Conservation (phyloP, 2,329 filamentous ascomycete species). For the Davidsoniella eucalypti region DNA sequence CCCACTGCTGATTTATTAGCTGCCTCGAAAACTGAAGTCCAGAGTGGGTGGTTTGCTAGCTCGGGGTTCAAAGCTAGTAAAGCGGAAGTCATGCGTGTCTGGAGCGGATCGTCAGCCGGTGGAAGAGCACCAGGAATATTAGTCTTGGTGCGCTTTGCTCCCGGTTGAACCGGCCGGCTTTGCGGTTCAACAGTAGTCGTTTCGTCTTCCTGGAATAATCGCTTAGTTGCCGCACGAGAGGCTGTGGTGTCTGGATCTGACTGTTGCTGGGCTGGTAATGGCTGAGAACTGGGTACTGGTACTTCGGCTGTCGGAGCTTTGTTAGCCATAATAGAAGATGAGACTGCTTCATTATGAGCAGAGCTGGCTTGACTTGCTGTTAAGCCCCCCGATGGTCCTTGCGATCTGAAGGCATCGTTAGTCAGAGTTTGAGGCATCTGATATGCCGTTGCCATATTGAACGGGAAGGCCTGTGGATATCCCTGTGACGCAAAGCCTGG, state of each 20-base stretch:
- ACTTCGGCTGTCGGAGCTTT: too few species aligned
- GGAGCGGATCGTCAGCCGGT: slow-evolving; percentile 1
- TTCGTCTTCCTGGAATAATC: too few species aligned
- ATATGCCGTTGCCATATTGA: neutral
- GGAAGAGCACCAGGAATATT: slow-evolving; percentile 1
- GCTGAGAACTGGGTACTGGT: too few species aligned
- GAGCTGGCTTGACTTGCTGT: too few species aligned
- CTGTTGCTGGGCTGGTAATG: neutral
- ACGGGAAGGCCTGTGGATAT: neutral
- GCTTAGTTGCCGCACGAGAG: too few species aligned
- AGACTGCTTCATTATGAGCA: too few species aligned
- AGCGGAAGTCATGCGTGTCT: slow-evolving; percentile 2
- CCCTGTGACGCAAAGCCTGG: too few species aligned
- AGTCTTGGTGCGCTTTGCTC: neutral
- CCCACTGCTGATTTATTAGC: neutral
- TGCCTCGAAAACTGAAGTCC: neutral
- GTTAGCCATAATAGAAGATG: too few species aligned
- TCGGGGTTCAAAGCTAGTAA: slow-evolving; percentile 5
- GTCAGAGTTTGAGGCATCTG: neutral
- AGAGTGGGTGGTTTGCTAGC: slow-evolving; percentile 5
- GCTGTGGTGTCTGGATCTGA: neutral
- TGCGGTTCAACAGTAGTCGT: neutral
- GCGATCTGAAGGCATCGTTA: too few species aligned
- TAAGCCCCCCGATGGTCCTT: too few species aligned
- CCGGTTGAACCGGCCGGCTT: too few species aligned